Base-by-base conservation (phyloP, 1,284 basidiomycete species). In the Heterobasidion occidentale region DNA sequence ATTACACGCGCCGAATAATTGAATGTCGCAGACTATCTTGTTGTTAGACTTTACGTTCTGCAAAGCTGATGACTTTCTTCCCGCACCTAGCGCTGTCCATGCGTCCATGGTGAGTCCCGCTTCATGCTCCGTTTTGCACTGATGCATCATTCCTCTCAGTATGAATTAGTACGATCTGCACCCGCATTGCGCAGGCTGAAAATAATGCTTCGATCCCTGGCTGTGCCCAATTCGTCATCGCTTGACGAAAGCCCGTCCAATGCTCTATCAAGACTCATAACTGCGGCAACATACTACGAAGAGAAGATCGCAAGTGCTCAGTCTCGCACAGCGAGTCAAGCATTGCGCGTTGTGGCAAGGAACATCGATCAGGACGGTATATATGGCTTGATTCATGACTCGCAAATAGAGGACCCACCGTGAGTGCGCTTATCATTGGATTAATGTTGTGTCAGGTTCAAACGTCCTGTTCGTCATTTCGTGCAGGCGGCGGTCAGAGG, bases 351-450 rank as follows among this genome's bases (percentile, higher is more conserved):
- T 9, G 74, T 88, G 20, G 74, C 77, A 35, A 70, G 70, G 58
- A 79, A 84, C 36, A 77, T 87, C 35, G 84, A 86, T 59, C 72
- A 72, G 54, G 77, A 85, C 61, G 86, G 84, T 0, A 63, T 86
- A 52, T 72, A 76, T 48, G 72, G 70, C 11, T 62, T 68, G n/a
- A 68, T 66, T 33, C 71, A 74, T 42, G 47, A 27, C 4, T 27
- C 63, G 51, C 67, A 75, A 3, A 58, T 62, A 48, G 71, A 74
- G 42, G 75, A 77, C 52, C 75, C 75, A 55, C 68, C 71, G 77
- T 83, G 67, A 71, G 81, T 75, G 27, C 4, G 27, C 19, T 45
- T 36, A 14, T 34, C 35, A 36, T 33, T 19, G 19, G 52, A 14
- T 17, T 48, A 11, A 19, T 35, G 33, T 19, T 46, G 49, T 27